Evolutionary conservation across 768 basidiomycete genomes (phyloP).

Genomic region (Scleroderma bovista): DNA sequence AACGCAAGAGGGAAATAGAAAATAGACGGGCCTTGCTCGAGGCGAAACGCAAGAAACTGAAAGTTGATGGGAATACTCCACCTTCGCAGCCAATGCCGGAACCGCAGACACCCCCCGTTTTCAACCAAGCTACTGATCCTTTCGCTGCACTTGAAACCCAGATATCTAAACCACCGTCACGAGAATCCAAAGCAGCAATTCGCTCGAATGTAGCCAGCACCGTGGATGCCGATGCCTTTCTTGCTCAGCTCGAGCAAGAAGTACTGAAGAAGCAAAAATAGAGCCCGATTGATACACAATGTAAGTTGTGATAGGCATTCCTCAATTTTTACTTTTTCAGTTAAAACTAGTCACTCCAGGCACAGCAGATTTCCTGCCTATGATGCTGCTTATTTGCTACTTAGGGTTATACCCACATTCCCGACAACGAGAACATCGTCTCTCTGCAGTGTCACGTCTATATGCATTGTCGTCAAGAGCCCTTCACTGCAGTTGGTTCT

Average conservation of each 20-base stretch:
- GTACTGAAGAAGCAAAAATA: constrained; percentile 32
- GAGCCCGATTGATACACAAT: neutral
- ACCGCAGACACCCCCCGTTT: neutral
- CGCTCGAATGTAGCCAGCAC: constrained; percentile 13
- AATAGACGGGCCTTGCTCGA: constrained; percentile 56
- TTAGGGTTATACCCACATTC: constrained; percentile 28
- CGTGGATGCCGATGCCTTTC: constrained; percentile 51
- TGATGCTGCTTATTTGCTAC: constrained; percentile 43
- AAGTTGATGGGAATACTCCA: constrained; percentile 5
- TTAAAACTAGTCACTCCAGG: constrained; percentile 41
- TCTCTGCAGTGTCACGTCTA: constrained; percentile 42
- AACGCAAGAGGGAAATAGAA: constrained; percentile 69
- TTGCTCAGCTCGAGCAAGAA: constrained; percentile 62
- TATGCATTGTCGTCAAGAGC: constrained; percentile 34
- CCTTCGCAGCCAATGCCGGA: neutral
- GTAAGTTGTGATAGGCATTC: neutral
- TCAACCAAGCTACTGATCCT: constrained; percentile 35
- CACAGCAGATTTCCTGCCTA: constrained; percentile 44
- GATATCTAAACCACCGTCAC: constrained; percentile 11
- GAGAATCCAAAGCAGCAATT: constrained; percentile 22
- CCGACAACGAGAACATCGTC: constrained; percentile 25
- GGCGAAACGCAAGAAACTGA: constrained; percentile 60
- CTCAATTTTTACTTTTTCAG: constrained; percentile 4
- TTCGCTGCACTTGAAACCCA: constrained; percentile 45
- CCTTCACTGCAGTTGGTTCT: constrained; percentile 45